Evolutionary conservation across 345 rosid species (phyloP).

Genomic region (Bruguiera gymnorhiza): DNA sequence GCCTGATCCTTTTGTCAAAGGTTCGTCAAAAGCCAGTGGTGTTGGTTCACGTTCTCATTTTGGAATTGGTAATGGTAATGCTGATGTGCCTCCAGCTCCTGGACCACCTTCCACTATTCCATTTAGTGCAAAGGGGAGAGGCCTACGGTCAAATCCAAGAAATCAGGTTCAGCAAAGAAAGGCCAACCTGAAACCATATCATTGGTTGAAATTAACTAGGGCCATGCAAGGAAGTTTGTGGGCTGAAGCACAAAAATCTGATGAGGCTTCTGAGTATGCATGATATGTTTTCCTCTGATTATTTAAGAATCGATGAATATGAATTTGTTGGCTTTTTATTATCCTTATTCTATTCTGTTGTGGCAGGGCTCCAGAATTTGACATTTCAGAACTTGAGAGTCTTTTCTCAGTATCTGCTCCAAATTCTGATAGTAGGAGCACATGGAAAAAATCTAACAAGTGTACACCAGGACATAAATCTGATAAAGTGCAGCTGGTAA

Average conservation of each 20-base stretch:
- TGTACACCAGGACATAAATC: slow-evolving; percentile 43
- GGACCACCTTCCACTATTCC: slow-evolving; percentile 46
- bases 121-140: slow-evolving; percentile 49
- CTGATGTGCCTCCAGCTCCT: slow-evolving; percentile 55
- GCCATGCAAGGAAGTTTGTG: slow-evolving; percentile 85
- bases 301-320: neutral
- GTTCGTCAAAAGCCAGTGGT: slow-evolving; percentile 19
- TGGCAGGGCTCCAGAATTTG: slow-evolving; percentile 77
- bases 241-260: slow-evolving; percentile 79
- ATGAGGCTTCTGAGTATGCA: slow-evolving; percentile 62
- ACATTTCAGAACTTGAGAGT: slow-evolving; percentile 72
- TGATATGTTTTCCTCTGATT: slow-evolving; percentile 15
- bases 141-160: slow-evolving; percentile 41
- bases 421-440: slow-evolving; percentile 39
- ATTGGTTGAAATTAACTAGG: slow-evolving; percentile 85
- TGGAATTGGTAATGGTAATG: slow-evolving; percentile 36
- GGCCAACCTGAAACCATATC: slow-evolving; percentile 74
- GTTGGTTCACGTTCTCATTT: slow-evolving; percentile 31
- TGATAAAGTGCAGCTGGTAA: slow-evolving; percentile 89
- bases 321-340: slow-evolving; percentile 7
- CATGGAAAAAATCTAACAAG: slow-evolving; percentile 49
- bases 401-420: slow-evolving; percentile 67
- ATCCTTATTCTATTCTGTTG: slow-evolving; percentile 17
- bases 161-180: slow-evolving; percentile 53
- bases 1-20: slow-evolving; percentile 48